phyloP scores from a whole-genome alignment of 352 stramenopile species.

The Globisporangium takayamanum region DNA sequence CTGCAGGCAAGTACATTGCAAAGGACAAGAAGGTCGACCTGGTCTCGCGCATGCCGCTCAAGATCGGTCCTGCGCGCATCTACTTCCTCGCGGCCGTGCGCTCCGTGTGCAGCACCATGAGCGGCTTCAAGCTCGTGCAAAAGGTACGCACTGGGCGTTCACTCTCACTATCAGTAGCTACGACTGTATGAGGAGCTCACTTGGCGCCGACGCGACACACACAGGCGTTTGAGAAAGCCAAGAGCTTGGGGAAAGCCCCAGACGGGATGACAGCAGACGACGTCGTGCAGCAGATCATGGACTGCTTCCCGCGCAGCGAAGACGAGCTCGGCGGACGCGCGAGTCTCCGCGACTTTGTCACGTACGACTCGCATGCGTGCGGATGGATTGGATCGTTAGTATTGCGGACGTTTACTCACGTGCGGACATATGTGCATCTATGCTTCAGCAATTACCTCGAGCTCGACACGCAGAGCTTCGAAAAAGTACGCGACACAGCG shows the following conservation, averaged over 20 bases:
- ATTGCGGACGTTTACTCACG: background rate
- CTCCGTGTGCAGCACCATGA: constrained; percentile 76
- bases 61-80: constrained; percentile 66
- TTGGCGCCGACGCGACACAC: background rate
- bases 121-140: constrained; percentile 75
- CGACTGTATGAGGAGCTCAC: background rate
- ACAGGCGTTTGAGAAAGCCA: constrained; percentile 76
- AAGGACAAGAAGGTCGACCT: constrained; percentile 74
- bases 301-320: constrained; percentile 68
- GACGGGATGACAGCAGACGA: constrained; percentile 52
- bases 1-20: constrained; percentile 51
- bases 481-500: constrained; percentile 13
- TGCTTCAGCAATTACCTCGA: constrained; percentile 22
- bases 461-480: constrained; percentile 30
- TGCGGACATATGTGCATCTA: too few species aligned
- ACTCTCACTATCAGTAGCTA: background rate
- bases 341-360: constrained; percentile 62
- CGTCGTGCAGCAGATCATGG: constrained; percentile 65
- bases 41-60: constrained; percentile 63
- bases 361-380: constrained; percentile 23
- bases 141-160: constrained; percentile 21
- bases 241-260: constrained; percentile 19
- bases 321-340: constrained; percentile 64
- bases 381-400: background rate
- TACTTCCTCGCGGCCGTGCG: constrained; percentile 76